These are phyloP conservation scores for Ambrosia hybrid DNA, from an alignment of 140 eudicot species.

Conservation along the genomic window DNA sequence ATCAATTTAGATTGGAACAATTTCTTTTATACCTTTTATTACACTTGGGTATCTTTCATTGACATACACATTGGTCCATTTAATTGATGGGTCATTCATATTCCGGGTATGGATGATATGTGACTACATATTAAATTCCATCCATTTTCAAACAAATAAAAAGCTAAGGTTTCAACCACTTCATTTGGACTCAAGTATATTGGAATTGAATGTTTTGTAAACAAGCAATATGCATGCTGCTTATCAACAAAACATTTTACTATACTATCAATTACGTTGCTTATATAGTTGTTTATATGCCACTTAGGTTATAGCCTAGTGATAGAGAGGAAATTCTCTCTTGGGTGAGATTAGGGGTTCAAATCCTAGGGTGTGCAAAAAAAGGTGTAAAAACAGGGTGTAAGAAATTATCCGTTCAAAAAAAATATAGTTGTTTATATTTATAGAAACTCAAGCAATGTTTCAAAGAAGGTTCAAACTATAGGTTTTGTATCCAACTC, in stretches of 20 bases:
- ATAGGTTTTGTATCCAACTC: no score
- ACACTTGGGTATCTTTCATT: constrained; percentile 10
- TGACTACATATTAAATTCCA: constrained; percentile 25
- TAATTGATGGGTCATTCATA: constrained; percentile 22
- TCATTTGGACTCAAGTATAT: constrained; percentile 17
- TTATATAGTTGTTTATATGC: background rate
- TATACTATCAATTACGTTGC: background rate
- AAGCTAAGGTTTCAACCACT: constrained; percentile 20
- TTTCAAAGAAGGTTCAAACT: no score
- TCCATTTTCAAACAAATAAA: constrained; percentile 22
- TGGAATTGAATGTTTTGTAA: background rate
- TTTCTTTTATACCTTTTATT: constrained; percentile 3
- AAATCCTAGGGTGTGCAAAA: no score
- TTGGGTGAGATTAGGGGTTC: no score
- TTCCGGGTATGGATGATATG: constrained; percentile 5
- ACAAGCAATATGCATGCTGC: background rate
- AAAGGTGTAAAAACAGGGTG: no score
- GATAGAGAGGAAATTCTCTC: no score
- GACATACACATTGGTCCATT: constrained; percentile 31
- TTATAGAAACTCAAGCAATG: no score
- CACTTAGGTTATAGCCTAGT: no score
- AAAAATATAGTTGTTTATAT: no score
- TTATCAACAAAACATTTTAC: background rate
- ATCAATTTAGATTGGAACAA: background rate
- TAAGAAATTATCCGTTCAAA: no score